A percentile compares a stretch with the other conserved stretches of the same genome.
Conservation (phyloP, 2,329 filamentous ascomycete species). For the Aspergillus sp. region DNA sequence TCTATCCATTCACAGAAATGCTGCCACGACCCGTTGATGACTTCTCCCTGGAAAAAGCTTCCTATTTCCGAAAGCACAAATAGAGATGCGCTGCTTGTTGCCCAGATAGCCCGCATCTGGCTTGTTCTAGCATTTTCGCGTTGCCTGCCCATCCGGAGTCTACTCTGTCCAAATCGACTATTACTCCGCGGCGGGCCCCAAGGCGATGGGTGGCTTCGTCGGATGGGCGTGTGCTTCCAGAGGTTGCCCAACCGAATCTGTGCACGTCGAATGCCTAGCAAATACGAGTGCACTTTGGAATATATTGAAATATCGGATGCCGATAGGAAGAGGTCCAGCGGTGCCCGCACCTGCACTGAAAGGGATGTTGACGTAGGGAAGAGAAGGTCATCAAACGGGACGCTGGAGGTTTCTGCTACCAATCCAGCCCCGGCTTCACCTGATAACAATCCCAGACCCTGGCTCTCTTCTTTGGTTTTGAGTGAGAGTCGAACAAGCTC, state of each 20-base stretch:
- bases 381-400: conserved; percentile 72
- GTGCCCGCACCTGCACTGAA: conserved; percentile 71
- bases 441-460: conserved; percentile 24
- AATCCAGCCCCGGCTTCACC: conserved; percentile 18
- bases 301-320: conserved; percentile 75
- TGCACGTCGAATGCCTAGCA: conserved; percentile 80
- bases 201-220: conserved; percentile 74
- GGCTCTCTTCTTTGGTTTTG: conserved; percentile 38
- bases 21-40: conserved; percentile 78
- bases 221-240: conserved; percentile 80
- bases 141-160: conserved; percentile 62
- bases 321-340: conserved; percentile 84
- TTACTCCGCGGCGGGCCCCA: conserved; percentile 64
- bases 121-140: conserved; percentile 63
- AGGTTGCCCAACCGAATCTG: conserved; percentile 81
- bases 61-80: conserved; percentile 89
- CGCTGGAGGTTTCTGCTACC: conserved; percentile 40
- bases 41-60: conserved; percentile 84
- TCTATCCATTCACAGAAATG: conserved; percentile 76
- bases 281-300: conserved; percentile 80
- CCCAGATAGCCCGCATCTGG: conserved; percentile 82
- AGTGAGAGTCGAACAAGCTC: conserved; percentile 68
- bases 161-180: conserved; percentile 59
- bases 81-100: conserved; percentile 79
- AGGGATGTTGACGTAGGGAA: conserved; percentile 75